Conservation (phyloP, 2,329 filamentous ascomycete genomes). For the Penicillium sp. region DNA sequence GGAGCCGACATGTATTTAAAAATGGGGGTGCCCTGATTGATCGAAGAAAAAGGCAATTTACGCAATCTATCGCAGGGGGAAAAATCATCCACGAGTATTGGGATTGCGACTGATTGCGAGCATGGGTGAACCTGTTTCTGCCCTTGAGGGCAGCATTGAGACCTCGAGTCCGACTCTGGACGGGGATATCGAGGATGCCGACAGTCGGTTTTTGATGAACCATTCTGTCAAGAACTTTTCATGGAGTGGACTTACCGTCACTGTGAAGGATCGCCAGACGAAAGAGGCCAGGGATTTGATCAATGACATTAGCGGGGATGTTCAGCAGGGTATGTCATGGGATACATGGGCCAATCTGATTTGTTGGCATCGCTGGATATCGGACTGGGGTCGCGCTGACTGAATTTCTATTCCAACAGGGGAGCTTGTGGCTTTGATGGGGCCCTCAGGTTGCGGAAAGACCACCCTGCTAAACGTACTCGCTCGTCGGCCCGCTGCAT, state of each 20-base stretch:
- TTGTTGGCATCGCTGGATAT: neutral
- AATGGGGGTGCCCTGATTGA: neutral
- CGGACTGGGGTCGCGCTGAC: neutral
- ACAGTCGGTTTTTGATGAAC: slow-evolving; percentile 51
- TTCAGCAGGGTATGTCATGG: slow-evolving; percentile 58
- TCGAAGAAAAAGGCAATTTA: neutral
- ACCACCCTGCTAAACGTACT: slow-evolving; percentile 82
- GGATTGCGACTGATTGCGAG: neutral
- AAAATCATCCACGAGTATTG: neutral
- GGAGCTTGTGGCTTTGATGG: slow-evolving; percentile 79
- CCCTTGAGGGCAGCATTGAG: neutral
- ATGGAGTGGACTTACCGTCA: slow-evolving; percentile 69
- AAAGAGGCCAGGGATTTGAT: slow-evolving; percentile 66
- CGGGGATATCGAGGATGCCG: slow-evolving; percentile 37
- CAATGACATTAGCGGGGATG: slow-evolving; percentile 62
- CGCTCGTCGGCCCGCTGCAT: slow-evolving; percentile 61
- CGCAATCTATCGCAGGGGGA: neutral
- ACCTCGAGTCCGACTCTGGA: slow-evolving; percentile 29
- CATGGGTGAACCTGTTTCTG: slow-evolving; percentile 1
- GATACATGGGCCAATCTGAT: neutral
- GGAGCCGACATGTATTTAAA: neutral
- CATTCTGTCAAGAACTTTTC: slow-evolving; percentile 64
- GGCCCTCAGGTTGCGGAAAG: slow-evolving; percentile 73
- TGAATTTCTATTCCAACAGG: slow-evolving; percentile 46
- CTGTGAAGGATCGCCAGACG: slow-evolving; percentile 70